Conservation (phyloP, 106 monocot genomes). For the Allium sativum region DNA sequence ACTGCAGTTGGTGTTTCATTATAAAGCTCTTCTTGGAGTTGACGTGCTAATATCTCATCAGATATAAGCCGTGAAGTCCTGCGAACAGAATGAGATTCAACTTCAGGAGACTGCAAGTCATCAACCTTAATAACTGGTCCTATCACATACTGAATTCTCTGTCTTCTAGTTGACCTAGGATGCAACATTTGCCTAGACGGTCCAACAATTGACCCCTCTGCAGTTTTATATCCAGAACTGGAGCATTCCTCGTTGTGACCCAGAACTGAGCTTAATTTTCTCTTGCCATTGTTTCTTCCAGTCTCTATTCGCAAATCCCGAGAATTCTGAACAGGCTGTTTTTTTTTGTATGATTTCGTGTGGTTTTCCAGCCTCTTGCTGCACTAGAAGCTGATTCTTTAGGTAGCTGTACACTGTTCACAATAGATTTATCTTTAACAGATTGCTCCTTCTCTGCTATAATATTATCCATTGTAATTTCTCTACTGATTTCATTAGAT, state of each 20-base stretch:
- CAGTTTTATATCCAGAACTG: constrained; percentile 19
- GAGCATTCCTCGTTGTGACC: constrained; percentile 30
- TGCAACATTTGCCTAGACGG: constrained; percentile 13
- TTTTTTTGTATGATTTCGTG: constrained; percentile 3
- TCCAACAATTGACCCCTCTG: constrained; percentile 7
- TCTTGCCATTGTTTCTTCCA: constrained; percentile 26
- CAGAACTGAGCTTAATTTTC: constrained; percentile 25
- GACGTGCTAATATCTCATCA: constrained; percentile 73
- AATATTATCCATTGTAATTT: constrained; percentile 4
- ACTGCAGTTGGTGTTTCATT: constrained; percentile 24
- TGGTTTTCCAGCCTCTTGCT: constrained; percentile 13
- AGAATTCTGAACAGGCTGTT: background rate
- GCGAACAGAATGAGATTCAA: background rate
- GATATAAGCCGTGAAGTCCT: constrained; percentile 41
- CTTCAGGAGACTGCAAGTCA: constrained; percentile 29
- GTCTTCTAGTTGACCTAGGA: constrained; percentile 6
- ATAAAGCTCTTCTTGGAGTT: constrained; percentile 73
- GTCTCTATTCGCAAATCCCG: constrained; percentile 8
- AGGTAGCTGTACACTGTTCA: too few relatives aligned
- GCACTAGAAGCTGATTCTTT: too few relatives aligned
- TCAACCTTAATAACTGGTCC: constrained; percentile 53
- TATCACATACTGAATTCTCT: background rate
- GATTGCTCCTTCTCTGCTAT: background rate
- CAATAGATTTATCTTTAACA: constrained; percentile 1
- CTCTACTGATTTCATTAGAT: constrained; percentile 10